phyloP scores from a whole-genome alignment of 805 yeast genomes.

The Teunomyces kruisii region DNA sequence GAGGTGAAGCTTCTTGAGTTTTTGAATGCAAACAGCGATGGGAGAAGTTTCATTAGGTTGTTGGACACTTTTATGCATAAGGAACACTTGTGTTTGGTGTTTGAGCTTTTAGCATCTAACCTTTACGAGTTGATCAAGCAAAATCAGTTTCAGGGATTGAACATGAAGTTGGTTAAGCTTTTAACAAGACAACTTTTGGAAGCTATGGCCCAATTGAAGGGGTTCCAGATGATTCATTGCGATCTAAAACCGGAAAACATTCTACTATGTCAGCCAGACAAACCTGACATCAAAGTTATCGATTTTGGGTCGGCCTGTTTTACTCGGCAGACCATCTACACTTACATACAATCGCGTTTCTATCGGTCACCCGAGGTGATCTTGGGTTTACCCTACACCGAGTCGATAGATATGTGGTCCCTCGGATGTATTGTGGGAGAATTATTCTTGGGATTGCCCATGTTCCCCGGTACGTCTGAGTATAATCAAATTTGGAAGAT shows the following conservation, averaged over 20 bases:
- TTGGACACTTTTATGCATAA: slow-evolving; percentile 89
- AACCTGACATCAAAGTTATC: slow-evolving; percentile 85
- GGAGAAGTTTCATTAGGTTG: slow-evolving; percentile 73
- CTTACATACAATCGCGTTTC: slow-evolving; percentile 90
- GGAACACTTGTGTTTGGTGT: slow-evolving; percentile 89
- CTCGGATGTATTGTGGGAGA: slow-evolving; percentile 92
- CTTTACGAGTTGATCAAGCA: slow-evolving; percentile 88
- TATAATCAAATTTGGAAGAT: slow-evolving; percentile 86
- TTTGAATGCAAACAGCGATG: slow-evolving; percentile 63
- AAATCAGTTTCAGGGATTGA: slow-evolving; percentile 89
- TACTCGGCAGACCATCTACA: slow-evolving; percentile 82
- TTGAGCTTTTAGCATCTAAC: slow-evolving; percentile 85
- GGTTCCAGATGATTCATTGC: slow-evolving; percentile 86
- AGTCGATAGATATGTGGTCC: slow-evolving; percentile 97
- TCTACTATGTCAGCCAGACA: slow-evolving; percentile 72
- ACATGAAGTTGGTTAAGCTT: slow-evolving; percentile 72
- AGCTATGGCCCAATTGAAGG: slow-evolving; percentile 76
- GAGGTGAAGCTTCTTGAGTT: slow-evolving; percentile 87
- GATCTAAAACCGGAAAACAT: slow-evolving; percentile 97
- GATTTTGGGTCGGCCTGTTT: slow-evolving; percentile 97
- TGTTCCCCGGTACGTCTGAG: slow-evolving; percentile 94
- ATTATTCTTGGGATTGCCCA: slow-evolving; percentile 83
- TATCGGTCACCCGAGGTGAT: slow-evolving; percentile 95
- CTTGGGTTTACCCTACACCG: slow-evolving; percentile 86
- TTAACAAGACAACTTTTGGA: slow-evolving; percentile 81